Conservation (phyloP, 352 stramenopile genomes). For the Aphanomyces euteiches region DNA sequence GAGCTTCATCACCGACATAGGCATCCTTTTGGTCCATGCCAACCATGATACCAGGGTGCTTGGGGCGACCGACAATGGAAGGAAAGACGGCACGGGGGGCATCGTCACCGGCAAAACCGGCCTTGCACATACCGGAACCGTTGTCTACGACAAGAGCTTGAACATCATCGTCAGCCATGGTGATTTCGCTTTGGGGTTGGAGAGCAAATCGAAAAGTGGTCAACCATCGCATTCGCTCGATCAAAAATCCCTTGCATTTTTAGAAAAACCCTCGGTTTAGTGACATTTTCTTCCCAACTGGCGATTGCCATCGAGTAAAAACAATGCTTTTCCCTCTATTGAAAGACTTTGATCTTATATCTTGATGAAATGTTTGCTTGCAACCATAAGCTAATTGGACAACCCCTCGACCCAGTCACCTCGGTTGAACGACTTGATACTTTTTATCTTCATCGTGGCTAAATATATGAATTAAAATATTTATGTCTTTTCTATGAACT, state of each 20-base stretch:
- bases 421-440: conserved; percentile 20
- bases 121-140: conserved; percentile 99
- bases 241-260: not conserved
- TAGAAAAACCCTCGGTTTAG: conserved; percentile 24
- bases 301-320: not conserved
- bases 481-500: not conserved
- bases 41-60: conserved; percentile 96
- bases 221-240: not conserved
- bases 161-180: conserved; percentile 63
- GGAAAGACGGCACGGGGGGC: conserved; percentile 95
- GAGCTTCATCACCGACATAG: conserved; percentile 91
- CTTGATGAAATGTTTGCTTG: not conserved
- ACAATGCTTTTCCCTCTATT: not conserved
- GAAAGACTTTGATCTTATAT: not conserved
- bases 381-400: not conserved
- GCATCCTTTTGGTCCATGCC: conserved; percentile 95
- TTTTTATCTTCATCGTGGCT: not conserved
- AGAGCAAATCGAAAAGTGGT: conserved; percentile 27
- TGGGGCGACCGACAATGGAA: conserved; percentile 93
- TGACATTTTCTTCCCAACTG: not conserved
- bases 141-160: conserved; percentile 92
- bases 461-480: not conserved
- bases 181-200: conserved; percentile 28
- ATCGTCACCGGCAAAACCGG: conserved; percentile 96
- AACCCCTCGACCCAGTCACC: conserved; percentile 31